Base-by-base conservation (phyloP, 768 basidiomycete species). In the Phylloporus scabripes region DNA sequence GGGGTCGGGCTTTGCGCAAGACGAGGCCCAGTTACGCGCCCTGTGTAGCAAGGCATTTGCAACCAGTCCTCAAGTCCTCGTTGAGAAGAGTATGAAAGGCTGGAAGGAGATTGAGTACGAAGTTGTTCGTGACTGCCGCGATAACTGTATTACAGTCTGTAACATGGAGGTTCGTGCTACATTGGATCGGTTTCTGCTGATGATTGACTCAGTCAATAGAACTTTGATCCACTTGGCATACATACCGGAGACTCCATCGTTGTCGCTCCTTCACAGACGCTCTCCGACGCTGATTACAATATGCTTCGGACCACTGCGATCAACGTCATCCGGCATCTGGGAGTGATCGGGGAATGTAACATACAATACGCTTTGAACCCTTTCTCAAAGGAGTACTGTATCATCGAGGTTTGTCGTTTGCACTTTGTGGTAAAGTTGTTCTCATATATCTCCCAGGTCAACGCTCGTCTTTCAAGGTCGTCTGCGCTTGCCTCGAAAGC, bases 71-170 rank as follows among this genome's bases (percentile, higher is more conserved):
- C 96, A 98, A 70, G 94, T 99, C 0, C 76, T 99, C n/a, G 92
- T 99, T 14, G 96, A 99, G 76, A 94, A 84, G 77, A 93, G 90
- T 60, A 98, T 98, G 95, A 98, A 98, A 72, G 95, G 95, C 2
- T 99, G 95, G 95, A 98, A 99, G 72, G 95, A 99, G 75, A 95
- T 99, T 57, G 95, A 99, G 73, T 99, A 99, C 60, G 95, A 99
- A 65, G 95, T 99, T 43, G 95, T 98, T 10, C 79, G 95, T 51
- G 95, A 99, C 70, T 97, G 93, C 72, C 78, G 90, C 54, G 91
- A 98, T 65, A 99, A 99, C 66, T 98, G 95, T 65, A 98, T 98
- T 72, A 95, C 94, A 1, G 95, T 98, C 54, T 99, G 95, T 72
- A 99, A 99, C 74, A 99, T 99, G 95, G 95, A 99, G 89, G 94